Percentiles rank a stretch among this genome's conserved stretches.
Evolutionary conservation across 2,329 filamentous ascomycete species (phyloP).

Genomic region (Celoporthe dispersa): DNA sequence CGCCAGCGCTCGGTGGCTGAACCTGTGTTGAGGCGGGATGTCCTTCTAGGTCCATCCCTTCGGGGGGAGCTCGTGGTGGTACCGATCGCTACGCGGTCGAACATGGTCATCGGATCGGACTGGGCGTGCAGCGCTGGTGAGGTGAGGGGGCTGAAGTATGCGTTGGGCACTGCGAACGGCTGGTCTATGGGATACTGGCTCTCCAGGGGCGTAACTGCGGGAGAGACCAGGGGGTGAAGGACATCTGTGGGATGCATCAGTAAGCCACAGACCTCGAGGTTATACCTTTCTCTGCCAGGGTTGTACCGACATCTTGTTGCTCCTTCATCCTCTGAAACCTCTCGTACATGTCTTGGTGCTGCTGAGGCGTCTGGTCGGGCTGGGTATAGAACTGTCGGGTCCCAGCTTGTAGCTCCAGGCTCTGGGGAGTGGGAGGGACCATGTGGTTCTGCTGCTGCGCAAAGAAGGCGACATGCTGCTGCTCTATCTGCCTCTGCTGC

Average conservation of each 20-base stretch:
- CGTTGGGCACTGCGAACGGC: slow-evolving; percentile 66
- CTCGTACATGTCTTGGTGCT: slow-evolving; percentile 68
- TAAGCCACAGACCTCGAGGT: slow-evolving; percentile 9
- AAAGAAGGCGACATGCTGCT: slow-evolving; percentile 62
- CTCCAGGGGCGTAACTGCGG: slow-evolving; percentile 82
- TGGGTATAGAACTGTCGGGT: slow-evolving; percentile 60
- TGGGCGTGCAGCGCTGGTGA: slow-evolving; percentile 81
- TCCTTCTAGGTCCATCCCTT: slow-evolving; percentile 60
- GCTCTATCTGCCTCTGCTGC: slow-evolving; percentile 61
- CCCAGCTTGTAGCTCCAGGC: slow-evolving; percentile 72
- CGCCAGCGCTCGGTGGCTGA: slow-evolving; percentile 48
- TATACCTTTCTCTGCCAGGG: no score
- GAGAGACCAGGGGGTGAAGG: slow-evolving; percentile 80
- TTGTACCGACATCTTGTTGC: slow-evolving; percentile 66
- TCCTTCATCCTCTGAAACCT: slow-evolving; percentile 70
- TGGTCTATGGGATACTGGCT: slow-evolving; percentile 66
- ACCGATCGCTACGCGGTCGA: slow-evolving; percentile 47
- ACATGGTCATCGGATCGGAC: slow-evolving; percentile 53
- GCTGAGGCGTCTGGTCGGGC: slow-evolving; percentile 52
- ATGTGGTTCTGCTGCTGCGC: slow-evolving; percentile 59
- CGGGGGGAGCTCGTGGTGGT: slow-evolving; percentile 56
- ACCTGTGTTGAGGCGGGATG: slow-evolving; percentile 40
- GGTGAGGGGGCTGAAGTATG: slow-evolving; percentile 83
- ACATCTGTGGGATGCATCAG: slow-evolving; percentile 57
- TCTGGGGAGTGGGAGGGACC: slow-evolving; percentile 80